Percentiles rank a stretch among this genome's conserved stretches.
These are phyloP conservation scores for Starmerella gropengiesseri DNA, from an alignment of 805 yeast genomes.

Conservation along the genomic window DNA sequence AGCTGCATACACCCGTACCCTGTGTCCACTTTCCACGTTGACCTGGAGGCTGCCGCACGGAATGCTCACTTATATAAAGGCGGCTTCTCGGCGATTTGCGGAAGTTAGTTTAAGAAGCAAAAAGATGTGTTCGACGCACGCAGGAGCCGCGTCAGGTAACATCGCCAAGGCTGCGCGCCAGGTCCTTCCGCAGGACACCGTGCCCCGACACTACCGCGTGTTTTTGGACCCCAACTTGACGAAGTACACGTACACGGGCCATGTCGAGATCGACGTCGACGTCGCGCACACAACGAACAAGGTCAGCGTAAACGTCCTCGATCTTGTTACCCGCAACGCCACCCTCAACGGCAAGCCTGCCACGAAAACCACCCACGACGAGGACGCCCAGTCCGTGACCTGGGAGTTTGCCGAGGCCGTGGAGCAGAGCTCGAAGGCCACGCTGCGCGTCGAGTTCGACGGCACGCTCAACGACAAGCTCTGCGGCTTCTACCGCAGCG, in stretches of 20 bases:
- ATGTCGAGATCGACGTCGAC: constrained; percentile 36
- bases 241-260: constrained; percentile 31
- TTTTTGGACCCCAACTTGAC: constrained; percentile 50
- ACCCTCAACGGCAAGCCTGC: constrained; percentile 27
- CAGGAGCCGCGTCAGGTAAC: constrained; percentile 13
- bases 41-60: neutral
- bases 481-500: constrained; percentile 65
- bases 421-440: constrained; percentile 38
- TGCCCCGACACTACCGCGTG: constrained; percentile 65
- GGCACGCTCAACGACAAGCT: constrained; percentile 55
- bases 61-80: constrained; percentile 4
- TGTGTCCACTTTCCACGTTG: too few relatives aligned
- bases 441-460: constrained; percentile 43
- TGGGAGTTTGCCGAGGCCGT: constrained; percentile 42
- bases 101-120: neutral
- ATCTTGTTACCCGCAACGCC: constrained; percentile 43
- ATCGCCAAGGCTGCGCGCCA: constrained; percentile 25
- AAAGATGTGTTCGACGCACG: constrained; percentile 22
- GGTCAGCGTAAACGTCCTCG: constrained; percentile 50
- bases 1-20: too few relatives aligned
- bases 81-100: neutral
- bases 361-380: constrained; percentile 31
- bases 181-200: constrained; percentile 52
- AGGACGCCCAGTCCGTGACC: constrained; percentile 52
- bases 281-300: constrained; percentile 36